Conservation (phyloP, 495 filamentous ascomycete genomes). For the Annulohypoxylon maeteangense region DNA sequence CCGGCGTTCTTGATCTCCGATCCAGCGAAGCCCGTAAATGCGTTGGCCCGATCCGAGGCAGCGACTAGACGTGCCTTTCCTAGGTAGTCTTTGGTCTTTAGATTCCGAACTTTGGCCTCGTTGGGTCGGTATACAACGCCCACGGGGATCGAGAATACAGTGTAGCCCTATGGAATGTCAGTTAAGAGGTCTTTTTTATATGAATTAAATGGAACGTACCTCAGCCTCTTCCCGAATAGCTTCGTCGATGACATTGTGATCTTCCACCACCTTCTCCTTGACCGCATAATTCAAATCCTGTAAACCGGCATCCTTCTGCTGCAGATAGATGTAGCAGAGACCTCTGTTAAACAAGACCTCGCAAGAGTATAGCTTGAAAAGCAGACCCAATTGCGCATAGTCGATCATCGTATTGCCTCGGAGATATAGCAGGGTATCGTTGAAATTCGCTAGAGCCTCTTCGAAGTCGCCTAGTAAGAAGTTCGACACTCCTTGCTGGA, state of each 20-base stretch:
- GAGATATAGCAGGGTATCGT: slow-evolving; percentile 94
- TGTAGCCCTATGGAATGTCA: slow-evolving; percentile 78
- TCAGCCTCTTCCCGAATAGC: slow-evolving; percentile 93
- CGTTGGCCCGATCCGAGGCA: slow-evolving; percentile 80
- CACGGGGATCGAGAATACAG: slow-evolving; percentile 98
- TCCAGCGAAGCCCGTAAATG: slow-evolving; percentile 79
- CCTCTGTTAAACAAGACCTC: slow-evolving; percentile 98
- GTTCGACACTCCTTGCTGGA: slow-evolving; percentile 98
- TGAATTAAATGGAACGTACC: slow-evolving; percentile 58
- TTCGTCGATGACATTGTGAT: slow-evolving; percentile 98
- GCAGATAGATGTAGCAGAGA: slow-evolving; percentile 96
- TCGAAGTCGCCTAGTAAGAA: slow-evolving; percentile 98
- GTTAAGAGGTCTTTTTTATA: slow-evolving; percentile 36
- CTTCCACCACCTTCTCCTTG: slow-evolving; percentile 94
- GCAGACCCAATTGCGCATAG: slow-evolving; percentile 95
- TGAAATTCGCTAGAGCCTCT: slow-evolving; percentile 98
- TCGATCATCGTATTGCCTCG: slow-evolving; percentile 97
- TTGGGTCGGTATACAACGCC: slow-evolving; percentile 95
- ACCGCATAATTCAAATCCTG: slow-evolving; percentile 90
- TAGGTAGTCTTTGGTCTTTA: slow-evolving; percentile 96
- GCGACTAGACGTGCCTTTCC: slow-evolving; percentile 95
- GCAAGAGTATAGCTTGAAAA: slow-evolving; percentile 96
- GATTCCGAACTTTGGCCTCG: slow-evolving; percentile 96
- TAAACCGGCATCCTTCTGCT: slow-evolving; percentile 89
- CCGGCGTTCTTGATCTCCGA: slow-evolving; percentile 73